Percentiles rank a stretch among this genome's conserved stretches.
Conservation (phyloP, 306 rosid species). For the Astragalus glycyphyllos region DNA sequence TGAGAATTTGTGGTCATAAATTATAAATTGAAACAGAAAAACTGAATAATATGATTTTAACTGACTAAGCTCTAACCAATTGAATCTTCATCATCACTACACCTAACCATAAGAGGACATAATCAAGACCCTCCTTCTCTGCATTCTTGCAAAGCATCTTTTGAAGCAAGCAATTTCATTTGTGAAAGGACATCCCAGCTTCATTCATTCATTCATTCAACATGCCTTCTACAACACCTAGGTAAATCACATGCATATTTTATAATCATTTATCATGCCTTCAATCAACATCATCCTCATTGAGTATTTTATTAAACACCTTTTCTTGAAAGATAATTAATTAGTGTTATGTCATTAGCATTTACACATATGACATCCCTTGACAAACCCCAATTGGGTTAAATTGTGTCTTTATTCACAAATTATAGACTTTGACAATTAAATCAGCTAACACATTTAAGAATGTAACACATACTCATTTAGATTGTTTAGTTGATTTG, state of each 20-base stretch:
- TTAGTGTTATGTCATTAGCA: not conserved
- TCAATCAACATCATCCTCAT: slow-evolving; percentile 23
- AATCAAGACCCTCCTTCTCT: not conserved
- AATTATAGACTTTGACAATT: not conserved
- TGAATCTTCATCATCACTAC: not conserved
- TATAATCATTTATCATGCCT: slow-evolving; percentile 3
- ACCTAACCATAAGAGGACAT: not conserved
- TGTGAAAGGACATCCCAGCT: not conserved
- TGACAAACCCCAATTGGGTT: too few species aligned
- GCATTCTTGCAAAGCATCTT: slow-evolving; percentile 13
- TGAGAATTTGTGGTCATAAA: slow-evolving; percentile 36
- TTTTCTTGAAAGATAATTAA: not conserved
- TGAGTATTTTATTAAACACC: not conserved
- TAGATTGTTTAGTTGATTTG: slow-evolving; percentile 4
- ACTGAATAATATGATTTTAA: slow-evolving; percentile 21
- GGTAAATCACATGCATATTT: slow-evolving; percentile 26
- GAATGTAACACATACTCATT: not conserved
- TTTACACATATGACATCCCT: not conserved
- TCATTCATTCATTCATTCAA: not conserved
- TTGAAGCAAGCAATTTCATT: slow-evolving; percentile 34
- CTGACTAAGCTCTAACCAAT: not conserved
- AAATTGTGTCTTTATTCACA: too few species aligned
- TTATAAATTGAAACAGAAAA: slow-evolving; percentile 35
- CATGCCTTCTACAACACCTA: slow-evolving; percentile 8
- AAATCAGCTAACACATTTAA: not conserved